Conservation (phyloP, 2,329 filamentous ascomycete genomes). For the Fusarium protoensiforme region DNA sequence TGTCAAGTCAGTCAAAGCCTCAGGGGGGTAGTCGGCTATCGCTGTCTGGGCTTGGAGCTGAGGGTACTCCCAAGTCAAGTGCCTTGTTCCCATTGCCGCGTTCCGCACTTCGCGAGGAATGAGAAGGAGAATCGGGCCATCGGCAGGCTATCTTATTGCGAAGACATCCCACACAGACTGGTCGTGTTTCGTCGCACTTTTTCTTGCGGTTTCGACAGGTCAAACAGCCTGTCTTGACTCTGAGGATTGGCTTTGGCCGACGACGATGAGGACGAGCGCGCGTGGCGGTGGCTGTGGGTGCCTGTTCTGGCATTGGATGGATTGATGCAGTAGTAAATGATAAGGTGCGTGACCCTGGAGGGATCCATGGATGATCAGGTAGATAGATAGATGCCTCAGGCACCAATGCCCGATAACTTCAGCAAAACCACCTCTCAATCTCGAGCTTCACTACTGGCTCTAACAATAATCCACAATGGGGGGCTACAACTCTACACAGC, state of each 20-base stretch:
- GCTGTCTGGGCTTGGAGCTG: background rate
- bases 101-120: background rate
- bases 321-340: background rate
- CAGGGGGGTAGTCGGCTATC: background rate
- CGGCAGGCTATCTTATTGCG: background rate
- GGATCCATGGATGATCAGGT: too few relatives aligned
- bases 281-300: background rate
- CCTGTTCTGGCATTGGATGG: background rate
- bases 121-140: background rate
- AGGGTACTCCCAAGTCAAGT: background rate
- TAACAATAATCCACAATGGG: too few relatives aligned
- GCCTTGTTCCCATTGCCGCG: background rate
- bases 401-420: too few relatives aligned
- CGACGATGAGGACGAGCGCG: background rate
- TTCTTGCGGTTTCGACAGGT: constrained; percentile 55
- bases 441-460: too few relatives aligned
- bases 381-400: too few relatives aligned
- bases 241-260: background rate
- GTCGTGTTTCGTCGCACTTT: constrained; percentile 44
- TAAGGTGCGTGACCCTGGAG: background rate
- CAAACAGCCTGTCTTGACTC: constrained; percentile 46
- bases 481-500: too few relatives aligned
- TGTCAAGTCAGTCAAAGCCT: background rate
- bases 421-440: too few relatives aligned
- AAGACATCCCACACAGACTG: background rate